These are phyloP conservation scores for Pichia sp. DNA, from an alignment of 1,139 yeast species.

Conservation along the genomic window DNA sequence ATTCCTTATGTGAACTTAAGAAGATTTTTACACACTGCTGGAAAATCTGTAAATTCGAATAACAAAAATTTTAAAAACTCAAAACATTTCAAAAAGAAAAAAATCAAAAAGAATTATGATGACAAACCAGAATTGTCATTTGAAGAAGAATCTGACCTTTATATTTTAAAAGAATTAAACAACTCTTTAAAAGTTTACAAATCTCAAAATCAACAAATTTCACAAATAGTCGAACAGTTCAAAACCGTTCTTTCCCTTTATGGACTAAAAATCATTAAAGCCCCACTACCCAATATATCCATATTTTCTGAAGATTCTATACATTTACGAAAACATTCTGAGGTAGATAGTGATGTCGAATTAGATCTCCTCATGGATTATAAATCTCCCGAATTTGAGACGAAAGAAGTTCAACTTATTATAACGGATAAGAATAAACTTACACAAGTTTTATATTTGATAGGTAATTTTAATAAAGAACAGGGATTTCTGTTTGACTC, in stretches of 20 bases:
- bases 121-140: constrained; percentile 1
- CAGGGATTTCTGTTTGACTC: constrained; percentile 10
- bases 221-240: constrained; percentile 8
- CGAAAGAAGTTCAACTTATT: constrained; percentile 14
- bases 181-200: background rate
- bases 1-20: no score
- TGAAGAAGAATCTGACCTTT: constrained; percentile 9
- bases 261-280: constrained; percentile 9
- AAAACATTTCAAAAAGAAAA: background rate
- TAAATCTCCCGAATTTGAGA: constrained; percentile 1
- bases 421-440: background rate
- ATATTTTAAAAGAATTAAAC: constrained; percentile 7
- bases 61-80: no score
- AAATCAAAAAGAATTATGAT: no score
- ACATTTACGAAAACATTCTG: constrained; percentile 8
- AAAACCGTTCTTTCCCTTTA: constrained; percentile 5
- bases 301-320: constrained; percentile 5
- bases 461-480: constrained; percentile 11
- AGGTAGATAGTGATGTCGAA: background rate
- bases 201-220: constrained; percentile 2
- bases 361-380: constrained; percentile 15
- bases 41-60: no score
- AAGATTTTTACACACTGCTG: no score
- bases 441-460: constrained; percentile 6
- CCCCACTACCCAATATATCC: constrained; percentile 8